phyloP scores from a whole-genome alignment of 2,329 filamentous ascomycete species.

The Phaeosphaeria sp. region DNA sequence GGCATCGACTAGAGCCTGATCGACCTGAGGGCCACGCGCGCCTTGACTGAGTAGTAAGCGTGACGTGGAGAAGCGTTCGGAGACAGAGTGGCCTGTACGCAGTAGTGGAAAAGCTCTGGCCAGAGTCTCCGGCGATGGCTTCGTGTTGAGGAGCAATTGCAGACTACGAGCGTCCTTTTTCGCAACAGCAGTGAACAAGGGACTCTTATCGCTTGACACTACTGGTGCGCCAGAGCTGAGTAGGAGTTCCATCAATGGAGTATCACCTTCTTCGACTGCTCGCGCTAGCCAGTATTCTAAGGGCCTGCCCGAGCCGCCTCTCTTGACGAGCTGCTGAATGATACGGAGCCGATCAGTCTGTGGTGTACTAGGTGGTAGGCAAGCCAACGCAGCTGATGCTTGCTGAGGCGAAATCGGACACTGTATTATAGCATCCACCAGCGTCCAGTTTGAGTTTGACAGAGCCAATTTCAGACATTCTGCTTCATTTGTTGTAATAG shows the following conservation, averaged over 20 bases:
- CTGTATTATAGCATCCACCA: slow-evolving; percentile 35
- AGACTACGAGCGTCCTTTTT: slow-evolving; percentile 32
- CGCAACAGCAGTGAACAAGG: slow-evolving; percentile 30
- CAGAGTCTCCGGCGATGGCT: slow-evolving; percentile 29
- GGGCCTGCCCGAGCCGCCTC: slow-evolving; percentile 36
- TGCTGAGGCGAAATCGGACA: slow-evolving; percentile 33
- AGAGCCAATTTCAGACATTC: slow-evolving; percentile 39
- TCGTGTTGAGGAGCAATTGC: slow-evolving; percentile 25
- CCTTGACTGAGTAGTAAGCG: slow-evolving; percentile 34
- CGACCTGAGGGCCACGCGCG: slow-evolving; percentile 35
- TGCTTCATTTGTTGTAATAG: slow-evolving; percentile 35
- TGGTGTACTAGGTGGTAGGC: slow-evolving; percentile 26
- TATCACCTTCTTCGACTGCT: slow-evolving; percentile 39
- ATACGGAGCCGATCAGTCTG: slow-evolving; percentile 34
- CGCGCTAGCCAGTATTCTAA: slow-evolving; percentile 36
- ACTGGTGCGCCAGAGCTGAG: slow-evolving; percentile 35
- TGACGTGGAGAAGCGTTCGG: slow-evolving; percentile 30
- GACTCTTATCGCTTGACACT: slow-evolving; percentile 21
- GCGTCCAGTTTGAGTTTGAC: slow-evolving; percentile 35
- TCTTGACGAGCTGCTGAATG: slow-evolving; percentile 31
- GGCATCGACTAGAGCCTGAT: slow-evolving; percentile 37
- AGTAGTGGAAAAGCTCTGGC: slow-evolving; percentile 31
- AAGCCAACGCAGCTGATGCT: slow-evolving; percentile 34
- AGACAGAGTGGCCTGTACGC: slow-evolving; percentile 22
- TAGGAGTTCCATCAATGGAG: slow-evolving; percentile 34